These are phyloP conservation scores for Simplicillium sp. DNA, from an alignment of 2,329 filamentous ascomycete species.

Conservation along the genomic window DNA sequence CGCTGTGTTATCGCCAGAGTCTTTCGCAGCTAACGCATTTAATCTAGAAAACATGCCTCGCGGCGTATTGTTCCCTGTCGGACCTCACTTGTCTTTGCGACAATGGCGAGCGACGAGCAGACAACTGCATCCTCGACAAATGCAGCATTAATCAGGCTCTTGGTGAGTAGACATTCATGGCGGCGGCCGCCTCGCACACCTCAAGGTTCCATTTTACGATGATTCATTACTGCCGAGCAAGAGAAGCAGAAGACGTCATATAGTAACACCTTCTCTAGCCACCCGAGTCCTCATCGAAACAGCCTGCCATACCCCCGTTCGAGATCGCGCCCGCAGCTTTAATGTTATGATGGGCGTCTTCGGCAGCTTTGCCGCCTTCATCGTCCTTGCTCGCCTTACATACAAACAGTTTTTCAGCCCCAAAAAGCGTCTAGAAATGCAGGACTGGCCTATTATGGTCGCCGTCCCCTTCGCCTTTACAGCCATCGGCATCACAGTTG, in stretches of 20 bases:
- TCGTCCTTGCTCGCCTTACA: conserved; percentile 26
- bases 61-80: not conserved
- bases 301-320: conserved; percentile 3
- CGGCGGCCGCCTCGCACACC: not conserved
- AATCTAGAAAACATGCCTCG: not conserved
- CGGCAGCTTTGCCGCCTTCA: conserved; percentile 11
- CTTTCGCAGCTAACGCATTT: no score
- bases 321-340: not conserved
- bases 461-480: conserved; percentile 17
- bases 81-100: not conserved
- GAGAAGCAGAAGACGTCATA: no score
- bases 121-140: not conserved
- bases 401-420: conserved; percentile 23
- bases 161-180: not conserved
- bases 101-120: not conserved
- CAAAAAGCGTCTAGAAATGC: conserved; percentile 19
- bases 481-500: conserved; percentile 17
- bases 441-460: conserved; percentile 24
- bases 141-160: not conserved
- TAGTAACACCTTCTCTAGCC: not conserved
- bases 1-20: no score
- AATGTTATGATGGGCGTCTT: conserved; percentile 1
- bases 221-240: not conserved
- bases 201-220: not conserved
- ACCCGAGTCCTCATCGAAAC: conserved; percentile 2